Percentiles rank a stretch among this genome's conserved stretches.
phyloP scores from a whole-genome alignment of 495 filamentous ascomycete genomes.

The Hypoxylon trugodes region DNA sequence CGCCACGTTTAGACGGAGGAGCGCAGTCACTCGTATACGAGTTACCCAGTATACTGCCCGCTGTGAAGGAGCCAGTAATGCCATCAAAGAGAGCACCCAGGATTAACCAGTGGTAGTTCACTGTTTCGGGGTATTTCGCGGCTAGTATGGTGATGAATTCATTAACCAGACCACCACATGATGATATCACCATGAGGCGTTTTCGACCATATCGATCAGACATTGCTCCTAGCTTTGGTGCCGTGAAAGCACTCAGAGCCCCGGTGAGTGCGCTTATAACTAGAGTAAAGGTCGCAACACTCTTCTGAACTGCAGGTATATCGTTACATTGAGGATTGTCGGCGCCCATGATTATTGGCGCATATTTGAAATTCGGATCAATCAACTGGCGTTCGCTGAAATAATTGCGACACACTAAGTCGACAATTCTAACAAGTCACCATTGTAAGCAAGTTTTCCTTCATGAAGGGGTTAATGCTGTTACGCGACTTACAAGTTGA shows the following conservation, averaged over 20 bases:
- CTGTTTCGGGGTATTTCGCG: constrained; percentile 72
- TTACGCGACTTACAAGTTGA: constrained; percentile 66
- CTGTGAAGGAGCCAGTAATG: constrained; percentile 84
- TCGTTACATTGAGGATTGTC: constrained; percentile 76
- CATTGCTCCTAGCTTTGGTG: constrained; percentile 81
- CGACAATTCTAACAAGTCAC: constrained; percentile 63
- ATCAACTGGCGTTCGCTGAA: constrained; percentile 65
- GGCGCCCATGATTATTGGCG: constrained; percentile 70
- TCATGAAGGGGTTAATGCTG: not conserved
- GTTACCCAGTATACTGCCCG: constrained; percentile 78
- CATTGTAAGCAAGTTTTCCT: constrained; percentile 18
- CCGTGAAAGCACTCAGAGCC: constrained; percentile 74
- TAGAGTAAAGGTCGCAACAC: constrained; percentile 79
- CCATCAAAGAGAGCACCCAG: constrained; percentile 80
- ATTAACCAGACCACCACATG: constrained; percentile 69
- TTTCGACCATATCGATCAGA: constrained; percentile 91
- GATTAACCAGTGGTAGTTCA: constrained; percentile 78
- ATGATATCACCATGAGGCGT: constrained; percentile 70
- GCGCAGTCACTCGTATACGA: constrained; percentile 93
- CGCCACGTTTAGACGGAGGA: constrained; percentile 74
- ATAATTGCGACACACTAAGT: constrained; percentile 82
- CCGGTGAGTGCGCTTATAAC: constrained; percentile 76
- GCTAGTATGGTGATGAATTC: constrained; percentile 82
- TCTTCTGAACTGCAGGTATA: constrained; percentile 71
- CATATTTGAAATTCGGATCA: constrained; percentile 67